Evolutionary conservation across 139 green algal genomes (phyloP), one percentile per base, ranked within the genome.

Genomic region (Medakamo hakoo): DNA sequence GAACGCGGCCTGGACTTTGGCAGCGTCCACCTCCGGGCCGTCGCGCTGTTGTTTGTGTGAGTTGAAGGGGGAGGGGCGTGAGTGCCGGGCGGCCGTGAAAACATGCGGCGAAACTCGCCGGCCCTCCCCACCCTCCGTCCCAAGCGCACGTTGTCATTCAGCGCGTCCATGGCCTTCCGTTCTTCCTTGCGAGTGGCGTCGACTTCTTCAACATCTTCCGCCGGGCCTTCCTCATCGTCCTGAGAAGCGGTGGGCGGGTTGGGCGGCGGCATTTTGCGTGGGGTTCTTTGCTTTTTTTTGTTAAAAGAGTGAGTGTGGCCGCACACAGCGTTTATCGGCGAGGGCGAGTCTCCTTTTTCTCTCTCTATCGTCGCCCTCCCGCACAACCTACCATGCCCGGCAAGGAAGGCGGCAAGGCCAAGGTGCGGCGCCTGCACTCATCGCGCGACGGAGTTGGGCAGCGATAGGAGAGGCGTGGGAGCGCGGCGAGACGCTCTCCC

Each of bases 371-470:
- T 52, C 40, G 9, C 40, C 16, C 16, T 52, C 16, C 40, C 40
- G 9, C 16, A 52, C 9, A 52, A 52, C 16, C 40, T 52, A 59
- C 9, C 19, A 67, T 67, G 63, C 28, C 48, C 49, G 63, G 63
- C 49, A 67, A 67, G 9, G 63, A 67, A n/a, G 63, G 63, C 23
- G 63, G 63, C 49, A 67, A 67, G 49, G 63, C 63, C 29, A 67
- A 67, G 63, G 40, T 52, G 40, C 40, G 40, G n/a, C n/a, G n/a
- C n/a, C n/a, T n/a, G n/a, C n/a, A n/a, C n/a, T n/a, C n/a, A n/a
- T n/a, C n/a, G n/a, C n/a, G n/a, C n/a, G n/a, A n/a, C n/a, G n/a
- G n/a, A n/a, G n/a, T n/a, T n/a, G n/a, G n/a, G n/a, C n/a, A n/a
- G n/a, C n/a, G n/a, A n/a, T n/a, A n/a, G n/a, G n/a, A n/a, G n/a